Conservation (phyloP, 192 early-diverging fungal genomes). For the Ambispora gerdemannii region DNA sequence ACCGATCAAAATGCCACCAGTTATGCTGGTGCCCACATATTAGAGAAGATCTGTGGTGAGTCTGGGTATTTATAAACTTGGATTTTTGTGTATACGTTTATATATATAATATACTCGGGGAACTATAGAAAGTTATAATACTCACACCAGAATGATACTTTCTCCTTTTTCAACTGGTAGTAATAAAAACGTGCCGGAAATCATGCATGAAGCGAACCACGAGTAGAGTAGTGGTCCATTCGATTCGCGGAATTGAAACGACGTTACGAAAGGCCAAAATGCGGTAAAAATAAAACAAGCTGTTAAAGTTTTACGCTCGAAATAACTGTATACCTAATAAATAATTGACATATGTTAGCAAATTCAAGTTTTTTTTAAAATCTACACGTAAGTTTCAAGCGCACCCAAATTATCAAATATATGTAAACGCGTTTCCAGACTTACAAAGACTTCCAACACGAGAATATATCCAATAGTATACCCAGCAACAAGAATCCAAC, state of each 20-base stretch:
- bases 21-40: constrained; percentile 28
- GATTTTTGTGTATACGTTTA: too few relatives aligned
- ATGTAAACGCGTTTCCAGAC: too few relatives aligned
- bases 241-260: constrained; percentile 44
- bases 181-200: constrained; percentile 80
- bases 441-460: constrained; percentile 76
- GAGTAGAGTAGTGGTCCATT: constrained; percentile 47
- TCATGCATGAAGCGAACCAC: constrained; percentile 68
- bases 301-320: constrained; percentile 67
- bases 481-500: constrained; percentile 33
- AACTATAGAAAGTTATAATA: not conserved
- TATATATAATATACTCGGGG: not conserved
- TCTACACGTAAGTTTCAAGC: too few relatives aligned
- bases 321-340: constrained; percentile 79
- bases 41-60: not conserved
- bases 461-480: constrained; percentile 56
- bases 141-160: constrained; percentile 65
- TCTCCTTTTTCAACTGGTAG: constrained; percentile 86
- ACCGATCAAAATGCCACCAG: constrained; percentile 43
- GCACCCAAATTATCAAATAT: too few relatives aligned
- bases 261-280: constrained; percentile 64
- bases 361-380: too few relatives aligned
- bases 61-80: not conserved
- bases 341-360: not conserved
- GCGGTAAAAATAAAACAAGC: constrained; percentile 63